Evolutionary conservation across 225 moss, liverwort and hornwort genomes (phyloP), one percentile per base, ranked within the genome.

Genomic region (Bryum argenteum): DNA sequence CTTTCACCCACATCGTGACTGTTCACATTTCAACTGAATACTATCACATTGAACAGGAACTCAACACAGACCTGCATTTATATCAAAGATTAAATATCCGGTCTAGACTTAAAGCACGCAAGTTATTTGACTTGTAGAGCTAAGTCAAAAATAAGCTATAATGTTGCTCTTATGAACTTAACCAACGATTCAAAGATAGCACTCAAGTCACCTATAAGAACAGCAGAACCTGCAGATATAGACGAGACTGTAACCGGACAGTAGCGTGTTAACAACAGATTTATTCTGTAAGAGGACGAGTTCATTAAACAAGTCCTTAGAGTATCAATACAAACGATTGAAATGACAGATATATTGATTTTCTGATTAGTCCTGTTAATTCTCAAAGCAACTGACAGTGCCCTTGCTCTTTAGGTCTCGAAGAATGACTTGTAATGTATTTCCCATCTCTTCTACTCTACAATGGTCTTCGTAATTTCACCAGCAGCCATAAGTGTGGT

Each of bases 371-470:
- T 74, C n/a, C 67, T 58, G 75, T 62, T 67, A 17, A 75, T 69
- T 78, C 65, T 50, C 69, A 80, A 78, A 28, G 58, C 33, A 73
- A 80, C 78, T 63, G 62, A 51, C 76, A 74, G 73, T 69, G 63
- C 75, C 33, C 33, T 4, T 33, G 33, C 33, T 33, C 33, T 75
- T 71, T 70, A 72, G 72, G 57, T 83, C 75, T 81, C 83, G 83
- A 87, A 87, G 83, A 80, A 75, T 83, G 80, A 87, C 83, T 76
- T 80, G 72, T 80, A 70, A 69, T 80, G 83, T 80, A 73, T 75
- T 83, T 78, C 83, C 78, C 83, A 83, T 80, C 86, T 83, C 83
- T 83, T 80, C 83, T 87, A 83, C 72, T 87, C 86, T 87, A 87
- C 86, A 83, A 86, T 86, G 83, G 86, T 75, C 83, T 78, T 80